A percentile compares a stretch with the other conserved stretches of the same genome.
These are phyloP conservation scores for Lactarius sp. DNA, from an alignment of 768 basidiomycete species.

Conservation along the genomic window DNA sequence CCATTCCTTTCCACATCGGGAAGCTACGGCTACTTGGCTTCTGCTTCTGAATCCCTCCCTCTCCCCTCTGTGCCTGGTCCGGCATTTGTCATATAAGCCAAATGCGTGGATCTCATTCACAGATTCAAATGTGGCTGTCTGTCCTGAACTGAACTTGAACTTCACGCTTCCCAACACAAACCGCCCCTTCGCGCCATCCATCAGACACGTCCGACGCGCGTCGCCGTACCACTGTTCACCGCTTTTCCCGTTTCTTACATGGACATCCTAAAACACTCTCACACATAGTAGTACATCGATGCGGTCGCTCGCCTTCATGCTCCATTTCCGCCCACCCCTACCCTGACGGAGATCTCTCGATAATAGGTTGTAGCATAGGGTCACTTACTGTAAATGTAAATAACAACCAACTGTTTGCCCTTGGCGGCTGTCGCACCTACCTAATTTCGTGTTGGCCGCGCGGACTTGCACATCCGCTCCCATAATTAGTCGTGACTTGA, in stretches of 20 bases:
- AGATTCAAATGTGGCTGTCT: slow-evolving; percentile 22
- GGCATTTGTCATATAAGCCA: slow-evolving; percentile 26
- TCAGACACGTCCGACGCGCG: slow-evolving; percentile 23
- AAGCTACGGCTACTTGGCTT: slow-evolving; percentile 22
- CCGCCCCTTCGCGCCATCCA: slow-evolving; percentile 21
- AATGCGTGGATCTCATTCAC: slow-evolving; percentile 24
- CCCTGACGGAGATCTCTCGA: slow-evolving; percentile 17
- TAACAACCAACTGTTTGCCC: background rate
- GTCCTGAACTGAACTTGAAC: slow-evolving; percentile 10
- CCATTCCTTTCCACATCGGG: slow-evolving; percentile 20
- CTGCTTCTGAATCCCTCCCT: background rate
- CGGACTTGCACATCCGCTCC: slow-evolving; percentile 20
- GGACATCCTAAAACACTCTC: slow-evolving; percentile 5
- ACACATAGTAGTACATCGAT: slow-evolving; percentile 9
- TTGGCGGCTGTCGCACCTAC: slow-evolving; percentile 17
- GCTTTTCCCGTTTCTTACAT: slow-evolving; percentile 18
- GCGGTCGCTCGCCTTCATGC: slow-evolving; percentile 10
- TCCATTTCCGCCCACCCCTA: background rate
- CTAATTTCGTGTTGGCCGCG: slow-evolving; percentile 20
- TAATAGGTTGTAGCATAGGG: background rate
- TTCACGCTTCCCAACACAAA: slow-evolving; percentile 19
- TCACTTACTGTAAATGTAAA: too few relatives aligned
- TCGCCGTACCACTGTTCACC: slow-evolving; percentile 22
- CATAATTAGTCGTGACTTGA: slow-evolving; percentile 17
- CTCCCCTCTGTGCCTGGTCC: slow-evolving; percentile 19